Evolutionary conservation across 495 filamentous ascomycete species (phyloP).

Genomic region (Tuber borchii): DNA sequence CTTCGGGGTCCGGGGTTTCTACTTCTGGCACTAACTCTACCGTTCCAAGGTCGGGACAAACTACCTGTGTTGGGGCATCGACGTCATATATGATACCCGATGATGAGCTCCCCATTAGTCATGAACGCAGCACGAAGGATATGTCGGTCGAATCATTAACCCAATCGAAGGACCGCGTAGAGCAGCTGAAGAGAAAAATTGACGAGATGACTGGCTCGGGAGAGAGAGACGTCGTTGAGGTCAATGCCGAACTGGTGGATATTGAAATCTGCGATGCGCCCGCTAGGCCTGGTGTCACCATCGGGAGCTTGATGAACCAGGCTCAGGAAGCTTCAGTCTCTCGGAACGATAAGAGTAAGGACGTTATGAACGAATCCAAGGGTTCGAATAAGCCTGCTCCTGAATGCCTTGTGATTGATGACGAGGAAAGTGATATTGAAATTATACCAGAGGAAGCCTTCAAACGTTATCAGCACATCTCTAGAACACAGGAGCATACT

Average conservation of each 20-base stretch:
- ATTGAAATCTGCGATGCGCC: constrained; percentile 17
- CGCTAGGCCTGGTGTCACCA: constrained; percentile 28
- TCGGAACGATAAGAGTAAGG: neutral
- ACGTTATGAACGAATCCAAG: neutral
- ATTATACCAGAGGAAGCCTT: constrained; percentile 34
- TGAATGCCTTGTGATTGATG: constrained; percentile 17
- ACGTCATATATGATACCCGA: constrained; percentile 31
- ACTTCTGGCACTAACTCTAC: constrained; percentile 15
- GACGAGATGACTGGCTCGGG: constrained; percentile 23
- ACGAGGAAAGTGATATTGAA: constrained; percentile 29
- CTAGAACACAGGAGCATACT: constrained; percentile 4
- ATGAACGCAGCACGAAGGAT: constrained; percentile 36
- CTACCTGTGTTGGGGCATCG: constrained; percentile 32
- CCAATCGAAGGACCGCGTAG: constrained; percentile 23
- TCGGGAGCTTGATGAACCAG: constrained; percentile 38
- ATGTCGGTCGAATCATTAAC: constrained; percentile 24
- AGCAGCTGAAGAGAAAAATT: constrained; percentile 31
- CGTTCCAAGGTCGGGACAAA: constrained; percentile 12
- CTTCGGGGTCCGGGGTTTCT: constrained; percentile 31
- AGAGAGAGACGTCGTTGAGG: constrained; percentile 22
- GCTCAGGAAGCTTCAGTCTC: constrained; percentile 24
- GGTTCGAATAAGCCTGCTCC: constrained; percentile 10
- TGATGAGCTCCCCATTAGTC: constrained; percentile 32
- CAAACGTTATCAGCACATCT: constrained; percentile 1
- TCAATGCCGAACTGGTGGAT: constrained; percentile 16